Conservation (phyloP, 2,329 filamentous ascomycete genomes). For the Talaromyces sp. region DNA sequence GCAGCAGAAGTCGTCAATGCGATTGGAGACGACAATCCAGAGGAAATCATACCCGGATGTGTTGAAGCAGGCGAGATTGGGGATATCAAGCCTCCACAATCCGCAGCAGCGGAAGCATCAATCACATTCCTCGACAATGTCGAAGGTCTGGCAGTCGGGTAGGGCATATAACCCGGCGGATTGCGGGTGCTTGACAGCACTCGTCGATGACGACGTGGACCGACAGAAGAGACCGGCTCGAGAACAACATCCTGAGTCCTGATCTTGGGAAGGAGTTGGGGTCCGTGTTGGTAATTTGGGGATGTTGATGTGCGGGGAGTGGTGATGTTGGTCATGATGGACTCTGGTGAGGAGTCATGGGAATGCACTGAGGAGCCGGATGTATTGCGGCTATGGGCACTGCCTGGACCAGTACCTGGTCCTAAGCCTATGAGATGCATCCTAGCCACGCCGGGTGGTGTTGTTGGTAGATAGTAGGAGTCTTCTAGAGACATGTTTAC, state of each 20-base stretch:
- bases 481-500: slow-evolving; percentile 43
- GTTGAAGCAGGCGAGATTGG: slow-evolving; percentile 41
- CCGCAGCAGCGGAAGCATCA: slow-evolving; percentile 38
- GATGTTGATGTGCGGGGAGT: slow-evolving; percentile 66
- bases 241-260: slow-evolving; percentile 77
- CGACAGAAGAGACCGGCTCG: slow-evolving; percentile 50
- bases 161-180: slow-evolving; percentile 51
- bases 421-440: slow-evolving; percentile 28
- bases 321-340: slow-evolving; percentile 63
- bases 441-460: slow-evolving; percentile 40
- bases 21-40: slow-evolving; percentile 63
- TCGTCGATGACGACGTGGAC: slow-evolving; percentile 56
- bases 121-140: slow-evolving; percentile 43
- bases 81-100: slow-evolving; percentile 41
- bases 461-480: slow-evolving; percentile 44
- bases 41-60: slow-evolving; percentile 24
- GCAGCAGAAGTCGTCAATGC: slow-evolving; percentile 47
- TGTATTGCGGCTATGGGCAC: slow-evolving; percentile 57
- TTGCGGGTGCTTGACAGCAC: slow-evolving; percentile 54
- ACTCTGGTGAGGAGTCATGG: slow-evolving; percentile 66
- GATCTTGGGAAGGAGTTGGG: slow-evolving; percentile 79
- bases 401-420: slow-evolving; percentile 10
- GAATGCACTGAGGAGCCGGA: slow-evolving; percentile 66
- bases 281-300: slow-evolving; percentile 70
- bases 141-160: slow-evolving; percentile 40